phyloP scores from a whole-genome alignment of 1,284 basidiomycete genomes.

The Phenoliferia sp. region DNA sequence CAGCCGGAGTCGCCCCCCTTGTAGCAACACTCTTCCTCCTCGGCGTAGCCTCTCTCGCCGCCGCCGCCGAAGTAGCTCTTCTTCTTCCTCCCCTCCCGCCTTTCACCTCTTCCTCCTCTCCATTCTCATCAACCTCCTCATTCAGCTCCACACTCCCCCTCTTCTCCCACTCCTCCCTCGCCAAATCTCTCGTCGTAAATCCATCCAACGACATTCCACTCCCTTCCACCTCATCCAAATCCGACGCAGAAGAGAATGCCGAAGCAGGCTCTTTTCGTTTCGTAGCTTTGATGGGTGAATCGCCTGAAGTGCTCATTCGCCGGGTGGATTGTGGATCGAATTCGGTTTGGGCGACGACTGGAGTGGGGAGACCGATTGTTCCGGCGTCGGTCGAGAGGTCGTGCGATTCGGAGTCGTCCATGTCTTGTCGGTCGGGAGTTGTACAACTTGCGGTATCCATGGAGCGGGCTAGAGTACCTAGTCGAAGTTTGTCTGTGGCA shows the following conservation, averaged over 20 bases:
- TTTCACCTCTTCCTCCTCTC: background rate
- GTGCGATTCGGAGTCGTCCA: slow-evolving; percentile 52
- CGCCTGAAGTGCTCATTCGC: too few species aligned
- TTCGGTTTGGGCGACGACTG: slow-evolving; percentile 35
- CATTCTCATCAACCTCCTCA: background rate
- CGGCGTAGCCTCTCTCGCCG: background rate
- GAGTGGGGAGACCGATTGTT: slow-evolving; percentile 42
- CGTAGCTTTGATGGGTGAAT: background rate
- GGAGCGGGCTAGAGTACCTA: slow-evolving; percentile 71
- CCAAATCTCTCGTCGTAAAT: background rate
- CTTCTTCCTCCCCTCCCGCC: background rate
- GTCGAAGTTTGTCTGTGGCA: slow-evolving; percentile 59
- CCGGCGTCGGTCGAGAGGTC: slow-evolving; percentile 65
- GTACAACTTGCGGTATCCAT: slow-evolving; percentile 62
- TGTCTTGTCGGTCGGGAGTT: slow-evolving; percentile 57
- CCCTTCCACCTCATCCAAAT: background rate
- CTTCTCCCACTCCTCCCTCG: too few species aligned
- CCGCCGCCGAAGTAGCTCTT: background rate
- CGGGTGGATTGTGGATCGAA: background rate
- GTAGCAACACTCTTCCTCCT: background rate
- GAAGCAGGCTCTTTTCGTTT: slow-evolving; percentile 23
- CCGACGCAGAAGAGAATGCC: slow-evolving; percentile 11
- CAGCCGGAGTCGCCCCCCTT: background rate
- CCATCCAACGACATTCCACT: background rate
- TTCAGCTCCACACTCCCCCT: background rate